phyloP scores from a whole-genome alignment of 805 yeast species.

The Torulaspora microellipsoides region DNA sequence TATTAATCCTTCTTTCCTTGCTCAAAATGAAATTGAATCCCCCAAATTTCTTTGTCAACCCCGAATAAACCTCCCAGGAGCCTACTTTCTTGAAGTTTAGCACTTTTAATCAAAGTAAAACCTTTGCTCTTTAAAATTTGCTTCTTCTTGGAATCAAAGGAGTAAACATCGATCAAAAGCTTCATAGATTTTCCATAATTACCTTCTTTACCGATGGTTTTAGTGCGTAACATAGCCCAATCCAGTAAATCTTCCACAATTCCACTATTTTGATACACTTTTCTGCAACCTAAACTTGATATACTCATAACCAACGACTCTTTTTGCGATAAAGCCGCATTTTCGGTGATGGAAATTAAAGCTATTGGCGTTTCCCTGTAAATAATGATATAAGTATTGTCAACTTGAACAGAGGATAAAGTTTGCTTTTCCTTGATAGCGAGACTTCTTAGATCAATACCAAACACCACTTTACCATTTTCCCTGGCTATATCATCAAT shows the following conservation, averaged over 20 bases:
- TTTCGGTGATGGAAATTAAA: slow-evolving; percentile 43
- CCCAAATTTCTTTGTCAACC: slow-evolving; percentile 32
- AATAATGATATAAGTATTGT: slow-evolving; percentile 50
- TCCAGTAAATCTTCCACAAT: slow-evolving; percentile 58
- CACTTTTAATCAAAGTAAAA: slow-evolving; percentile 38
- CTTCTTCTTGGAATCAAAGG: slow-evolving; percentile 45
- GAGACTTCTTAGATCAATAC: slow-evolving; percentile 39
- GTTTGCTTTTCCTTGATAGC: slow-evolving; percentile 17
- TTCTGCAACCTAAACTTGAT: slow-evolving; percentile 58
- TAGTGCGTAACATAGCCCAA: slow-evolving; percentile 52
- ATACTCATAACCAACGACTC: slow-evolving; percentile 48
- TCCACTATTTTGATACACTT: slow-evolving; percentile 62
- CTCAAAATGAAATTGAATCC: slow-evolving; percentile 37
- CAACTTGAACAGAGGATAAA: slow-evolving; percentile 36
- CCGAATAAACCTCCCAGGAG: slow-evolving; percentile 32
- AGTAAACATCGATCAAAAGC: slow-evolving; percentile 45
- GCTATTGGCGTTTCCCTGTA: slow-evolving; percentile 76
- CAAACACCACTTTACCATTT: slow-evolving; percentile 41
- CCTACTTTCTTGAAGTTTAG: slow-evolving; percentile 27
- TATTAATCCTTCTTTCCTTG: slow-evolving; percentile 12
- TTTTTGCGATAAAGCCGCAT: slow-evolving; percentile 40
- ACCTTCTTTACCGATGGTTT: slow-evolving; percentile 35
- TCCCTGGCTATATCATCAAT: slow-evolving; percentile 37
- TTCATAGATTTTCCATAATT: slow-evolving; percentile 34
- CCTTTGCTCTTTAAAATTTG: slow-evolving; percentile 39